phyloP scores from a whole-genome alignment of 129 eudicot species.

The Arctium lappa region DNA sequence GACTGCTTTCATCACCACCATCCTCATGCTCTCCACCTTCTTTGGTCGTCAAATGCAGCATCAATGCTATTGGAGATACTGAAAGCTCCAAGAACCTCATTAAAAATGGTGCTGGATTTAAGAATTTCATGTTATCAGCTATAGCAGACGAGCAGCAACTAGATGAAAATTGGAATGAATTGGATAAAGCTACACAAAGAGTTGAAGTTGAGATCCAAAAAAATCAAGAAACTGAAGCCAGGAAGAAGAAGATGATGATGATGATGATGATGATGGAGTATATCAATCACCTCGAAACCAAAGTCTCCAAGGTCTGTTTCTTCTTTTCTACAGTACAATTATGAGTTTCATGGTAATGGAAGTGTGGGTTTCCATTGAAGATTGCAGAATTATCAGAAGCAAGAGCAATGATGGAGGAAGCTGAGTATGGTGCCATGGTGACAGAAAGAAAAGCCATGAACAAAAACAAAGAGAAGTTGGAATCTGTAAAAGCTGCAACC shows the following conservation, averaged over 20 bases:
- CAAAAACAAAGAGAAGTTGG: constrained; percentile 63
- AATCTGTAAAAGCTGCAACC: constrained; percentile 79
- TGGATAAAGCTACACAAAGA: constrained; percentile 44
- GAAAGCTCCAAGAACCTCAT: constrained; percentile 12
- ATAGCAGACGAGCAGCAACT: constrained; percentile 50
- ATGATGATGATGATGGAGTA: constrained; percentile 34
- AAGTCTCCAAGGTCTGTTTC: constrained; percentile 57
- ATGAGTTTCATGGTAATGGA: constrained; percentile 8
- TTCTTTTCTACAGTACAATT: background rate
- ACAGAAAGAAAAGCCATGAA: constrained; percentile 22
- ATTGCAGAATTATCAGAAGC: constrained; percentile 67
- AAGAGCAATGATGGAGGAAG: constrained; percentile 59
- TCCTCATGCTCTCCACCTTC: background rate
- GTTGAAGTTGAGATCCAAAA: constrained; percentile 48
- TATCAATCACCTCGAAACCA: constrained; percentile 46
- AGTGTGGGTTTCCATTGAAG: constrained; percentile 33
- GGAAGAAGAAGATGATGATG: constrained; percentile 17
- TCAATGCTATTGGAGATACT: background rate
- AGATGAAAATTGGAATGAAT: constrained; percentile 50
- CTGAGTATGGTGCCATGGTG: constrained; percentile 41
- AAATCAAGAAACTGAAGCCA: constrained; percentile 57
- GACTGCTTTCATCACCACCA: constrained; percentile 11
- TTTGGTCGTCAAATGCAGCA: constrained; percentile 20
- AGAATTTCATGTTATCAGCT: constrained; percentile 37
- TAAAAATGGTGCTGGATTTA: constrained; percentile 31